phyloP scores from a whole-genome alignment of 805 yeast species.

The Suhomyces sp. region DNA sequence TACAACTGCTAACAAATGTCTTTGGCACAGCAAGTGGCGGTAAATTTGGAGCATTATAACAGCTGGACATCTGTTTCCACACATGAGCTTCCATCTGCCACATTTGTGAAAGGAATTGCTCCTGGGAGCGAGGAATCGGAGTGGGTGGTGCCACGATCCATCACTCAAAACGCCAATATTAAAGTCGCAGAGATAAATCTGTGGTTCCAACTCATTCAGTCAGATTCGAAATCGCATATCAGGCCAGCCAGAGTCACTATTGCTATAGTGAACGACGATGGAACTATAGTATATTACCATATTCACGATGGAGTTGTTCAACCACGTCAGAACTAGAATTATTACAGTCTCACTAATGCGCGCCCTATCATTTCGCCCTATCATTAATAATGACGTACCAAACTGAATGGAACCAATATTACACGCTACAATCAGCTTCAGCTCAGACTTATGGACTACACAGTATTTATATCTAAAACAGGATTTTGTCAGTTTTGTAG shows the following conservation, averaged over 20 bases:
- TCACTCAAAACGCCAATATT: slow-evolving; percentile 20
- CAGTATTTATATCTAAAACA: too few relatives aligned
- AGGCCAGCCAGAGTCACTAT: slow-evolving; percentile 42
- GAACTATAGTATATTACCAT: slow-evolving; percentile 68
- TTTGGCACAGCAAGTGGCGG: slow-evolving; percentile 32
- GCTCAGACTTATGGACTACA: too few relatives aligned
- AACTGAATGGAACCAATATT: too few relatives aligned
- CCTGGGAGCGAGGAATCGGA: slow-evolving; percentile 24
- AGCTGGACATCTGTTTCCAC: slow-evolving; percentile 41
- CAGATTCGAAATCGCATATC: slow-evolving; percentile 2
- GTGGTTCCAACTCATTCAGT: slow-evolving; percentile 34
- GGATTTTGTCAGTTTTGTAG: too few relatives aligned
- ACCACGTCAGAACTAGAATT: slow-evolving; percentile 60
- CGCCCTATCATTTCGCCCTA: too few relatives aligned
- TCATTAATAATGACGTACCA: too few relatives aligned
- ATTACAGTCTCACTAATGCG: too few relatives aligned
- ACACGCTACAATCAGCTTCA: too few relatives aligned
- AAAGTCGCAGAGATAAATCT: slow-evolving; percentile 37
- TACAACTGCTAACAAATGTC: neutral
- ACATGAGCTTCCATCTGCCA: slow-evolving; percentile 8
- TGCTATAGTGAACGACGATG: slow-evolving; percentile 61
- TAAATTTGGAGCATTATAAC: slow-evolving; percentile 44
- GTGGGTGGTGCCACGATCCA: slow-evolving; percentile 42
- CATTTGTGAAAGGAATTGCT: slow-evolving; percentile 30
- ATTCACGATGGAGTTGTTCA: slow-evolving; percentile 63